Percentiles rank a stretch among this genome's conserved stretches.
phyloP scores from a whole-genome alignment of 768 basidiomycete species.

The Tremella mesenterica region DNA sequence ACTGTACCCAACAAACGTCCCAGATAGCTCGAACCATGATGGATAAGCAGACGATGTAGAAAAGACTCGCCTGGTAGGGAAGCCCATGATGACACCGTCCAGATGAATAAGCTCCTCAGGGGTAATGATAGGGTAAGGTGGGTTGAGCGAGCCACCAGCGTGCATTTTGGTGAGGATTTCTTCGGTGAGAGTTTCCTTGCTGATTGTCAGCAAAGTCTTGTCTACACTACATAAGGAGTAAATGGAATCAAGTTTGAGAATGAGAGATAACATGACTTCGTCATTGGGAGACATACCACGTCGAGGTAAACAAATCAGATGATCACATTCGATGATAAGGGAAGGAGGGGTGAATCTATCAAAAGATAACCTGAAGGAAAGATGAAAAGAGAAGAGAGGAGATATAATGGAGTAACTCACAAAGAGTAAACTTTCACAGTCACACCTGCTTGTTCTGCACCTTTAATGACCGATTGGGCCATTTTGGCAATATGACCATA shows the following conservation, averaged over 20 bases:
- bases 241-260: too few species aligned
- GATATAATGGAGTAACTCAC: constrained; percentile 16
- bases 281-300: background rate
- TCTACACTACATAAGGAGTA: background rate
- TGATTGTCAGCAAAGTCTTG: constrained; percentile 7
- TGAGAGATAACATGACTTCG: too few species aligned
- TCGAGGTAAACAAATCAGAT: background rate
- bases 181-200: constrained; percentile 62
- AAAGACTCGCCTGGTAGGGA: constrained; percentile 29
- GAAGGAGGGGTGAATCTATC: background rate
- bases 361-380: background rate
- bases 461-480: constrained; percentile 41
- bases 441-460: constrained; percentile 41
- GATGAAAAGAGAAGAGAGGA: background rate
- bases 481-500: constrained; percentile 44
- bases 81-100: constrained; percentile 67
- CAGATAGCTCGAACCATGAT: background rate
- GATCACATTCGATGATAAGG: background rate
- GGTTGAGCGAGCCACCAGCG: constrained; percentile 54
- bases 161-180: constrained; percentile 60
- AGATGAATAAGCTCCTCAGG: constrained; percentile 50
- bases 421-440: constrained; percentile 47
- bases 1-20: too few species aligned
- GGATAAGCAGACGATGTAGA: background rate
- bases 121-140: constrained; percentile 60